These are phyloP conservation scores for Microdochium nivale DNA, from an alignment of 2,329 filamentous ascomycete species.

Conservation along the genomic window DNA sequence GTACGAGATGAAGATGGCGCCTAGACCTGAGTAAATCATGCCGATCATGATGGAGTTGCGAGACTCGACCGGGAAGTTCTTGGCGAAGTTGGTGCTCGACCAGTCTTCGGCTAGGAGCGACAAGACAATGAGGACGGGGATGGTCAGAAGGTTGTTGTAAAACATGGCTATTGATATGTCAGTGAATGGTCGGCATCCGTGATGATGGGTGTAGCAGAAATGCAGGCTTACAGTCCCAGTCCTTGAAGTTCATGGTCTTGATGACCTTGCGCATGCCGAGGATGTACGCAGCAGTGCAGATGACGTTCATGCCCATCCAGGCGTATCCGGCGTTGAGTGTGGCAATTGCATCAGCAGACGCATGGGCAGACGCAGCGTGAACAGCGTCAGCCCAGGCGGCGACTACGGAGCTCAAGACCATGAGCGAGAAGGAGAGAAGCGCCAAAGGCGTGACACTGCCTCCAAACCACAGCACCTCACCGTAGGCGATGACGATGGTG, in stretches of 20 bases:
- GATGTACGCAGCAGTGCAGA: constrained; percentile 86
- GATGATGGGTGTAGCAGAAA: not conserved
- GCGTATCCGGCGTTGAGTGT: constrained; percentile 91
- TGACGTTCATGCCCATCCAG: constrained; percentile 96
- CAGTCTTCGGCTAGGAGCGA: constrained; percentile 86
- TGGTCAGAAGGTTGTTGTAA: constrained; percentile 98
- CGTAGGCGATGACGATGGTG: constrained; percentile 97
- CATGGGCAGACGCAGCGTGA: constrained; percentile 44
- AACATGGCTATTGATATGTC: constrained; percentile 71
- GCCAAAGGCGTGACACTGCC: constrained; percentile 81
- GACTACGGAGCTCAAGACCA: constrained; percentile 90
- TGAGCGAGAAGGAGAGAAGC: constrained; percentile 88
- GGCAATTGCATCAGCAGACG: constrained; percentile 68
- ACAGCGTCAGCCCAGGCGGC: constrained; percentile 95
- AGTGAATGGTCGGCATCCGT: not conserved
- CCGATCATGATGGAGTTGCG: constrained; percentile 75
- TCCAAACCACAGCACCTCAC: constrained; percentile 97
- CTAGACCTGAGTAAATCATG: constrained; percentile 91
- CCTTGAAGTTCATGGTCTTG: constrained; percentile 99
- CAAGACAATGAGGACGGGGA: constrained; percentile 77
- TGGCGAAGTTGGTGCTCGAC: constrained; percentile 72
- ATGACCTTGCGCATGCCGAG: constrained; percentile 96
- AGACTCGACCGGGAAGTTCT: constrained; percentile 79
- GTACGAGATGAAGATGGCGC: constrained; percentile 98
- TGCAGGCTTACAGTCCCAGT: constrained; percentile 82